Conservation (phyloP, 805 yeast species). For the Barnettozyma vustinii region DNA sequence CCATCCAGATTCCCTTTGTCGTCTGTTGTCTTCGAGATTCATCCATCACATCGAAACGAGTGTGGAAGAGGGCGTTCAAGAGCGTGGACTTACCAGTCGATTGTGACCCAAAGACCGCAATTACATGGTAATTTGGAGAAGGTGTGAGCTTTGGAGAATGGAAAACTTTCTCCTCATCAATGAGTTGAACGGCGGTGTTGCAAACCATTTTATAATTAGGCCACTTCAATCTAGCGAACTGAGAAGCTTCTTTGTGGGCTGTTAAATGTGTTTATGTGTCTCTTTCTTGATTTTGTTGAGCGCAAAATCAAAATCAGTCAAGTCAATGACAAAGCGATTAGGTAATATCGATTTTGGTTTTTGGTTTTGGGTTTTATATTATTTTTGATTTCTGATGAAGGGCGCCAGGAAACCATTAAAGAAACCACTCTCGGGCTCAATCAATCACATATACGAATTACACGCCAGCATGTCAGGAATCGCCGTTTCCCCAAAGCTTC, state of each 20-base stretch:
- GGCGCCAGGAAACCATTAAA: background rate
- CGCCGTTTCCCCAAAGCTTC: slow-evolving; percentile 35
- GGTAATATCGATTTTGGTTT: too few relatives aligned
- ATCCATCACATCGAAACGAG: slow-evolving; percentile 90
- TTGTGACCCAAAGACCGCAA: slow-evolving; percentile 95
- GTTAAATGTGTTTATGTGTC: background rate
- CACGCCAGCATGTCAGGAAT: slow-evolving; percentile 8
- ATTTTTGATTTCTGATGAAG: too few relatives aligned
- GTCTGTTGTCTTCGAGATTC: slow-evolving; percentile 84
- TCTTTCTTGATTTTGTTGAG: background rate
- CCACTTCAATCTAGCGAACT: background rate
- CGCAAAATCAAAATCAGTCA: background rate
- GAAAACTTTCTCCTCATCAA: slow-evolving; percentile 47
- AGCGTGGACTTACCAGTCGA: slow-evolving; percentile 95
- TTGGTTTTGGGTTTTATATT: too few relatives aligned
- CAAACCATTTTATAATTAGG: background rate
- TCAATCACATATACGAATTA: too few relatives aligned
- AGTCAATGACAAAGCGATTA: too few relatives aligned
- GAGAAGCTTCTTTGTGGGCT: background rate
- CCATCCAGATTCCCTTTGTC: slow-evolving; percentile 78
- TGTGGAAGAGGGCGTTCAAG: slow-evolving; percentile 78
- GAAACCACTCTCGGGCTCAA: background rate
- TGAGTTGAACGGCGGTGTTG: slow-evolving; percentile 37
- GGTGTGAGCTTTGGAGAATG: slow-evolving; percentile 19
- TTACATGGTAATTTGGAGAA: slow-evolving; percentile 61